These are phyloP conservation scores for Salix brachista DNA, from an alignment of 345 rosid genomes.

Conservation along the genomic window DNA sequence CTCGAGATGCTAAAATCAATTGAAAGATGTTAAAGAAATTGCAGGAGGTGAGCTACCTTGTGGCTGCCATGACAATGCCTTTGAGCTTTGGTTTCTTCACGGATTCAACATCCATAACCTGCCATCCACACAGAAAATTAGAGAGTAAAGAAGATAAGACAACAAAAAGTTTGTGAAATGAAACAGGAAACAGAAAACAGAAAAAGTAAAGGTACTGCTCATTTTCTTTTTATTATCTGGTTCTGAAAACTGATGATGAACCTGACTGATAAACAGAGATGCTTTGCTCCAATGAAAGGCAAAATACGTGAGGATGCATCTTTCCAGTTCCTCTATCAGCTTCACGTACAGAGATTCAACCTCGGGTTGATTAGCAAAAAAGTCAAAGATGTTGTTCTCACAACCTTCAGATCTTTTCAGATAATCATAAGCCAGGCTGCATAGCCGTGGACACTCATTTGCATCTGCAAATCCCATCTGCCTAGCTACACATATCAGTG, in stretches of 20 bases:
- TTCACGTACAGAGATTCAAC: constrained; percentile 72
- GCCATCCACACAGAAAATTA: constrained; percentile 1
- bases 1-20: background rate
- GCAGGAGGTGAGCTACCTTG: constrained; percentile 40
- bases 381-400: constrained; percentile 68
- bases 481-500: constrained; percentile 46
- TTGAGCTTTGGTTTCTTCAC: constrained; percentile 72
- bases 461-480: constrained; percentile 80
- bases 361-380: constrained; percentile 50
- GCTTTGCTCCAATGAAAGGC: constrained; percentile 82
- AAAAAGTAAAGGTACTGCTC: too few relatives aligned
- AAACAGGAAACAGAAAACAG: too few relatives aligned
- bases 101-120: constrained; percentile 62
- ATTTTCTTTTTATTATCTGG: background rate
- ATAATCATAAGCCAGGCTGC: constrained; percentile 85
- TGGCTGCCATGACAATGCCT: constrained; percentile 80
- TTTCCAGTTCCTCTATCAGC: constrained; percentile 88
- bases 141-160: background rate
- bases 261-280: constrained; percentile 75
- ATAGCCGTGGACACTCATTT: constrained; percentile 71
- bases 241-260: constrained; percentile 1
- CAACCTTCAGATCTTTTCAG: constrained; percentile 57
- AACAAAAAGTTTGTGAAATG: background rate
- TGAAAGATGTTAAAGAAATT: background rate
- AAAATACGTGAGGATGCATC: constrained; percentile 88